Evolutionary conservation across 2,329 filamentous ascomycete genomes (phyloP).

Genomic region (Fragosphaeria purpurea): DNA sequence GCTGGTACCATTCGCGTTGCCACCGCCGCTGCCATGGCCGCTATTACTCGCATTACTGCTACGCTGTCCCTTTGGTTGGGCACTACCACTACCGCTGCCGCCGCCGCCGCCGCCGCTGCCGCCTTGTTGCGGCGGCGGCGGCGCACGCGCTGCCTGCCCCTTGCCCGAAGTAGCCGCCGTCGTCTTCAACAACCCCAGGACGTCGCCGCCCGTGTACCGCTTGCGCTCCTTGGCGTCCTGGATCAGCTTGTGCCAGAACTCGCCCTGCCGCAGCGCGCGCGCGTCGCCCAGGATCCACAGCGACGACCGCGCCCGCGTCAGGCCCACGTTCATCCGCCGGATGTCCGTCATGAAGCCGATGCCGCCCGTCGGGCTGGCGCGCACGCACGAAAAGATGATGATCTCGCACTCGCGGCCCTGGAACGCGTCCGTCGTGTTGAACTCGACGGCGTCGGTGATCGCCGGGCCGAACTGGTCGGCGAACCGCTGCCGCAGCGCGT

Average conservation of each 20-base stretch:
- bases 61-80: not conserved
- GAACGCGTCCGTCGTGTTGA: constrained; percentile 98
- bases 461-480: constrained; percentile 58
- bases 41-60: constrained; percentile 6
- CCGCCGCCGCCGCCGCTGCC: constrained; percentile 15
- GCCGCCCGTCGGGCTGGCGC: constrained; percentile 82
- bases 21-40: not conserved
- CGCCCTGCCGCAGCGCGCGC: constrained; percentile 70
- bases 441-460: constrained; percentile 76
- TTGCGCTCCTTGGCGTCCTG: constrained; percentile 66
- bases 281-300: constrained; percentile 96
- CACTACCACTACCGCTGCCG: constrained; percentile 8
- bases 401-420: constrained; percentile 95
- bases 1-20: not conserved
- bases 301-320: constrained; percentile 92
- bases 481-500: constrained; percentile 69
- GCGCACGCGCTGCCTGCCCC: constrained; percentile 23
- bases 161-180: constrained; percentile 17
- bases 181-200: constrained; percentile 34
- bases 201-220: constrained; percentile 62
- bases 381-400: constrained; percentile 97
- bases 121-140: not conserved
- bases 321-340: constrained; percentile 96
- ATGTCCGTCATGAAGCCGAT: constrained; percentile 99
- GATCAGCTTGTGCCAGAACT: constrained; percentile 84